Conservation (phyloP, 2,329 filamentous ascomycete species). For the Macrophomina pseudophaseolina region DNA sequence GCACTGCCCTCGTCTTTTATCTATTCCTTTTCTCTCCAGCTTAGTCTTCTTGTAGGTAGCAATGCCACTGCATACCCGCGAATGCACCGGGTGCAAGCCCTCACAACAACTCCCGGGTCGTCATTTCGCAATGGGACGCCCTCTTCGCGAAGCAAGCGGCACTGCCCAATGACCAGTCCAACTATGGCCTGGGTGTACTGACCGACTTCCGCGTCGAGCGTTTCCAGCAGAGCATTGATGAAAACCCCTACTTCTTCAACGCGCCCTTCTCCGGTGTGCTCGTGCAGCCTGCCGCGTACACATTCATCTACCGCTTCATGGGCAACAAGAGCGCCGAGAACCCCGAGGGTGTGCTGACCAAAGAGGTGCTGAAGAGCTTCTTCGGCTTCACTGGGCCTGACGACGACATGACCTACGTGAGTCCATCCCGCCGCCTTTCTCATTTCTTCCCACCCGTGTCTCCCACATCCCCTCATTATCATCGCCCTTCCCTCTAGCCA, state of each 20-base stretch:
- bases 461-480: not conserved
- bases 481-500: too few species aligned
- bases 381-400: constrained; percentile 7
- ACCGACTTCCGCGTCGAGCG: constrained; percentile 18
- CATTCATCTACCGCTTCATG: constrained; percentile 39
- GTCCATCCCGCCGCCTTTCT: not conserved
- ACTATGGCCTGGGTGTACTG: constrained; percentile 8
- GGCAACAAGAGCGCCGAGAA: constrained; percentile 38
- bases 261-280: constrained; percentile 23
- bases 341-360: constrained; percentile 35
- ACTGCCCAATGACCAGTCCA: constrained; percentile 2
- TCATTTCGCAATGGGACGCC: constrained; percentile 9
- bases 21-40: too few species aligned
- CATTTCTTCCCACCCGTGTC: not conserved
- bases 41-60: too few species aligned
- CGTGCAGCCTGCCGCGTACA: constrained; percentile 35
- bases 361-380: constrained; percentile 23
- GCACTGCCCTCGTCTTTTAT: too few species aligned
- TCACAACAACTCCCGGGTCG: constrained; percentile 7
- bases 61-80: too few species aligned
- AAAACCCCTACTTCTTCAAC: constrained; percentile 19
- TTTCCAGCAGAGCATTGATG: constrained; percentile 8
- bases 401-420: constrained; percentile 8
- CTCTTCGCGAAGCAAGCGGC: constrained; percentile 16
- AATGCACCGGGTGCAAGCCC: too few species aligned